Evolutionary conservation across 2,329 filamentous ascomycete genomes (phyloP).

Genomic region (Alternaria brassicae): DNA sequence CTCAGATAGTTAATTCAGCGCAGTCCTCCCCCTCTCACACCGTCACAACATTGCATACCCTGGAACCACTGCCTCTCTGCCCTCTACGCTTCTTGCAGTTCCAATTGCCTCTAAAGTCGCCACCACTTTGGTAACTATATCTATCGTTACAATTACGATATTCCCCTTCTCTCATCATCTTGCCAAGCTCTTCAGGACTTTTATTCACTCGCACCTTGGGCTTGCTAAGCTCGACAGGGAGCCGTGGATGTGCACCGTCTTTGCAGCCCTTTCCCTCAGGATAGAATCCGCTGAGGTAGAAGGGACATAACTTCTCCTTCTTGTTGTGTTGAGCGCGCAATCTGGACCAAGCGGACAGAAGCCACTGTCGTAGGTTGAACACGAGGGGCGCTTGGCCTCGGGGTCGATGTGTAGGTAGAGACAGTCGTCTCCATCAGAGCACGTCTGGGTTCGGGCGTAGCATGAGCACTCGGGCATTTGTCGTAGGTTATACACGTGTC

Average conservation of each 20-base stretch:
- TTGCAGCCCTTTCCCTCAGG: conserved; percentile 81
- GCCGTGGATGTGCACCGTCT: conserved; percentile 82
- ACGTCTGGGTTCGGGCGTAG: conserved; percentile 91
- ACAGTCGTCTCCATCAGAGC: conserved; percentile 96
- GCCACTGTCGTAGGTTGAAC: conserved; percentile 89
- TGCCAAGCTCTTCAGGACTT: conserved; percentile 71
- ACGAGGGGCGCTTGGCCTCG: conserved; percentile 65
- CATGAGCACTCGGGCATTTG: conserved; percentile 99
- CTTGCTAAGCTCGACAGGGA: conserved; percentile 71
- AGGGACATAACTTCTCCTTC: conserved; percentile 74
- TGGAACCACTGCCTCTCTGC: conserved; percentile 29
- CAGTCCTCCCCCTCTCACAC: too few relatives aligned
- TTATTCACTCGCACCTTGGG: conserved; percentile 70
- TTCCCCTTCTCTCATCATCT: conserved; percentile 53
- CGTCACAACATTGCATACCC: too few relatives aligned
- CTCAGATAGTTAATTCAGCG: too few relatives aligned
- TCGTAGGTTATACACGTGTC: conserved; percentile 97
- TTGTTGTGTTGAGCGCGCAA: conserved; percentile 91
- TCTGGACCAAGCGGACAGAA: conserved; percentile 90
- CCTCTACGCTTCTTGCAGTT: conserved; percentile 44
- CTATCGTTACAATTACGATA: conserved; percentile 50
- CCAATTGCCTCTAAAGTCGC: conserved; percentile 46
- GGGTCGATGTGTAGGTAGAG: conserved; percentile 90
- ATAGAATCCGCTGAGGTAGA: conserved; percentile 93
- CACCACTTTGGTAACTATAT: conserved; percentile 39